Evolutionary conservation across 805 yeast species (phyloP), one percentile per base, ranked within the genome.

Genomic region (Candida adriatica): DNA sequence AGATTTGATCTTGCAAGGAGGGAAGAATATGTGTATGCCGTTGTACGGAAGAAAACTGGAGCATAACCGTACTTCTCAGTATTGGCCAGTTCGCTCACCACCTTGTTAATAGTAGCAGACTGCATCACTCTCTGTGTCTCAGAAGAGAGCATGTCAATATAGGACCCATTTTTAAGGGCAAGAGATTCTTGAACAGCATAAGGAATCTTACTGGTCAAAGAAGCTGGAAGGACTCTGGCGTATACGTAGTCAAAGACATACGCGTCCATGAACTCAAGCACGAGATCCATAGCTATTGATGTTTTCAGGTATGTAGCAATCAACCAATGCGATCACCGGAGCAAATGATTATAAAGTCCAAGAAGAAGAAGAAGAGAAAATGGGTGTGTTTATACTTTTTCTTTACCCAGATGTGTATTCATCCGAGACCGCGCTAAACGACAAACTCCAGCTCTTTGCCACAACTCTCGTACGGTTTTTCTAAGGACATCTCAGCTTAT

Each of bases 201-300:
- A 13, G 58, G 62, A 34, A 66, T 47, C 17, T 52, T 53, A 13
- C 51, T 51, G 13, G 65, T 59, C 26, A 77, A 55, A 8, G 74
- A 59, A 7, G 67, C 63, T 11, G 95, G 95, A 28, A 85, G 62
- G 3, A 74, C 39, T 24, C 61, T 61, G 18, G 96, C 83, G 48
- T 87, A 90, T 13, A 74, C 61, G 53, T 64, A 67, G 61, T 92
- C 98, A 30, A 90, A 71, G 18, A 75, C 48, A 46, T 61, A 83
- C 29, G 83, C 67, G 59, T 92, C 98, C 27, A 66, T 60, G 16
- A 75, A 63, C 58, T 92, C 98, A 31, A 92, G 69, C 16, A 86
- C 87, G 51, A 92, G 64, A 79, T 92, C 98, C 98, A 92, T 90
- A 36, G 28, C 53, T n/a, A n/a, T n/a, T n/a, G n/a, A n/a, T n/a